Conservation (phyloP, 2,329 filamentous ascomycete species). For the Diaporthe helianthi region DNA sequence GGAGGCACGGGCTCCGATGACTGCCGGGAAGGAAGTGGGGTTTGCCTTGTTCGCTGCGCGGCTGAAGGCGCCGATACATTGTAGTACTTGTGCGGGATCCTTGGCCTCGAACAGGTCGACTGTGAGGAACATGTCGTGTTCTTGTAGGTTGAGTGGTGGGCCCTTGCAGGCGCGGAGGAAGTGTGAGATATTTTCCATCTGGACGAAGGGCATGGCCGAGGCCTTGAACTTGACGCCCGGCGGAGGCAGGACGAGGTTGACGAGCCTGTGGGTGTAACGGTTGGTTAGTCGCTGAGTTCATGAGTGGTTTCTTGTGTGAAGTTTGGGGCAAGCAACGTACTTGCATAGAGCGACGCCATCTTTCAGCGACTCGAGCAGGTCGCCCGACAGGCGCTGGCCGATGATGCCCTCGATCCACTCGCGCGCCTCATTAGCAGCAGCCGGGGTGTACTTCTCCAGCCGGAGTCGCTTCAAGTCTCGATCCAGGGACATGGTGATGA, state of each 20-base stretch:
- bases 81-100: slow-evolving; percentile 93
- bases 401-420: slow-evolving; percentile 86
- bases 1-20: slow-evolving; percentile 75
- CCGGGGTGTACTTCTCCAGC: slow-evolving; percentile 89
- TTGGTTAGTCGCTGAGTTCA: slow-evolving; percentile 10
- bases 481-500: slow-evolving; percentile 80
- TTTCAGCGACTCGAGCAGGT: slow-evolving; percentile 85
- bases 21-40: slow-evolving; percentile 74
- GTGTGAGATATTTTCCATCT: slow-evolving; percentile 99
- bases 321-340: slow-evolving; percentile 61
- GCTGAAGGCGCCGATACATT: slow-evolving; percentile 92
- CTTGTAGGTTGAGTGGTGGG: slow-evolving; percentile 83
- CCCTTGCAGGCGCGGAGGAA: slow-evolving; percentile 89
- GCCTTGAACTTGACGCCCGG: slow-evolving; percentile 89
- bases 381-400: slow-evolving; percentile 75
- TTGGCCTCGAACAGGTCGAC: slow-evolving; percentile 96
- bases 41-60: slow-evolving; percentile 79
- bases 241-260: slow-evolving; percentile 79
- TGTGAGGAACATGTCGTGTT: slow-evolving; percentile 95
- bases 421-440: slow-evolving; percentile 84
- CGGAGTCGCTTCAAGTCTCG: slow-evolving; percentile 95
- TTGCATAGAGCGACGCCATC: slow-evolving; percentile 94
- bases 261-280: slow-evolving; percentile 62
- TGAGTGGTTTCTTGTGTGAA: background rate
- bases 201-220: slow-evolving; percentile 95